A percentile compares a stretch with the other conserved stretches of the same genome.
Conservation (phyloP, 257 asterid species). For the Solanum stenotomum region DNA sequence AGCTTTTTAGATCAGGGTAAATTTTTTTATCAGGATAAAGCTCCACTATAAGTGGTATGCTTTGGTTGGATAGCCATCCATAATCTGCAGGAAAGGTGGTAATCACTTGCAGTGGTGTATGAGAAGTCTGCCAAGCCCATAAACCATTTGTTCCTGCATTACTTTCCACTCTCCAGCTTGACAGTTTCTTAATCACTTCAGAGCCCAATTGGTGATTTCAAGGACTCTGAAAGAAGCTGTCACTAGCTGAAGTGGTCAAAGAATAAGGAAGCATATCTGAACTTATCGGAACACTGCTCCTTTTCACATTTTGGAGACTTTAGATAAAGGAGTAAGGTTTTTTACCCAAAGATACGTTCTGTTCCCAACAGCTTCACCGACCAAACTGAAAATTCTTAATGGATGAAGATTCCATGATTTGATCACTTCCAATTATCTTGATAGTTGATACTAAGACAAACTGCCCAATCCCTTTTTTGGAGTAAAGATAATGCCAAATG, state of each 20-base stretch:
- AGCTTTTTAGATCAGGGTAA: neutral
- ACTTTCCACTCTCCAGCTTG: neutral
- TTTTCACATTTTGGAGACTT: neutral
- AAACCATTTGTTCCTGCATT: neutral
- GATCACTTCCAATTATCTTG: neutral
- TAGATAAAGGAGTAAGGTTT: neutral
- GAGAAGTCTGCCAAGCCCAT: neutral
- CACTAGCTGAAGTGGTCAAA: neutral
- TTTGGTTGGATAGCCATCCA: neutral
- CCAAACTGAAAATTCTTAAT: neutral
- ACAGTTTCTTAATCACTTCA: neutral
- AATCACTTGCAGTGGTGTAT: neutral
- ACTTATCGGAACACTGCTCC: neutral
- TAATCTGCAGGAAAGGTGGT: neutral
- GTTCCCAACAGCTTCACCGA: neutral
- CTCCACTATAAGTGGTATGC: neutral
- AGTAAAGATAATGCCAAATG: neutral
- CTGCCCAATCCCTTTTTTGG: neutral
- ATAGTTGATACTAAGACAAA: neutral
- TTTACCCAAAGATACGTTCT: neutral
- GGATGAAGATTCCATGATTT: neutral
- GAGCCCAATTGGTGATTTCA: neutral
- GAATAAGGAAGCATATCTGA: neutral
- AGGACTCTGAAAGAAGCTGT: neutral
- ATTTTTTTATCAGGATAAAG: neutral